phyloP scores from a whole-genome alignment of 1,139 yeast species.

The Fermentozyma sake region DNA sequence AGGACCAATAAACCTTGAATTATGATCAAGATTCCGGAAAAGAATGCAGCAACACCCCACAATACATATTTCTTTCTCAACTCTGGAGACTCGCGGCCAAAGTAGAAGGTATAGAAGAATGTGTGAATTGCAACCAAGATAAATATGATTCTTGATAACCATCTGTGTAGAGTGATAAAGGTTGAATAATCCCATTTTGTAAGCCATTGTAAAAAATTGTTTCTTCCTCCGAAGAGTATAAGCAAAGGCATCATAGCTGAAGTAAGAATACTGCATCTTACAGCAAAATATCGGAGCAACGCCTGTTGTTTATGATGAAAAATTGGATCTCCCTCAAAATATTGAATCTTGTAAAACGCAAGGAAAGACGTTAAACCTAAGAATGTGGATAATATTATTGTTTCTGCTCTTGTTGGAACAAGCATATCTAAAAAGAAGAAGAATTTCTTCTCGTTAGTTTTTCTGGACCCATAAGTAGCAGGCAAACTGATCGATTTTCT shows the following conservation, averaged over 20 bases:
- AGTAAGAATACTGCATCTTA: conserved; percentile 55
- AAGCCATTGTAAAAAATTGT: conserved; percentile 49
- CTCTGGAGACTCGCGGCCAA: conserved; percentile 3
- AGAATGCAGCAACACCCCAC: conserved; percentile 28
- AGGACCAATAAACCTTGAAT: conserved; percentile 34
- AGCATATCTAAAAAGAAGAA: conserved; percentile 29
- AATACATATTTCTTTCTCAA: conserved; percentile 18
- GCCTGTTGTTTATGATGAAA: conserved; percentile 16
- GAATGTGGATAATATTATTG: conserved; percentile 8
- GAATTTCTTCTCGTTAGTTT: conserved; percentile 29
- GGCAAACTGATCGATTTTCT: conserved; percentile 44
- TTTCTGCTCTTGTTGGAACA: conserved; percentile 64
- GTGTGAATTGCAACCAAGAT: conserved; percentile 37
- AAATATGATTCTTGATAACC: conserved; percentile 51
- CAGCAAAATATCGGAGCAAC: conserved; percentile 39
- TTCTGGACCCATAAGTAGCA: conserved; percentile 38
- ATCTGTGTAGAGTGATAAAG: conserved; percentile 54
- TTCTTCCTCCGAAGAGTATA: conserved; percentile 58
- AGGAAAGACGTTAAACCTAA: conserved; percentile 4
- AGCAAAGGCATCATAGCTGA: conserved; percentile 50
- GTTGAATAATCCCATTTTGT: conserved; percentile 62
- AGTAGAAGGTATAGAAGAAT: conserved; percentile 23
- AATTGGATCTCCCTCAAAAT: conserved; percentile 25
- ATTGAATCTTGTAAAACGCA: conserved; percentile 15
- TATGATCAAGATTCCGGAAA: conserved; percentile 29